Evolutionary conservation across 2,329 filamentous ascomycete species (phyloP).

Genomic region (Graphiopsis chlorocephala): DNA sequence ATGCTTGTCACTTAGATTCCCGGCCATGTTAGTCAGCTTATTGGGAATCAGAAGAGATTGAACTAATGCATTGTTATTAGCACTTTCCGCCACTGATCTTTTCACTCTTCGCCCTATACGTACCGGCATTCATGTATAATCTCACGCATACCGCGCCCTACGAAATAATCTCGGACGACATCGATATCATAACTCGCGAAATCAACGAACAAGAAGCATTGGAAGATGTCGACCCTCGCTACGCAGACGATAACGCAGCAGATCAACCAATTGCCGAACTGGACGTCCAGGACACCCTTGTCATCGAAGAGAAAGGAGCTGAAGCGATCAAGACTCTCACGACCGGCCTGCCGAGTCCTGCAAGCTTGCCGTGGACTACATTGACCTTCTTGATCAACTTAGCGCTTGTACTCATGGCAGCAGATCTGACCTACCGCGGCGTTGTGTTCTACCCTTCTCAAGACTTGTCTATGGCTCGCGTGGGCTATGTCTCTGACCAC

Average conservation of each 20-base stretch:
- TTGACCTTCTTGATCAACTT: slow-evolving; percentile 61
- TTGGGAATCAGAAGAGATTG: neutral
- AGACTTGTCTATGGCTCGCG: slow-evolving; percentile 78
- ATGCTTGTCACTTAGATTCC: slow-evolving; percentile 30
- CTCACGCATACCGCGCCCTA: slow-evolving; percentile 31
- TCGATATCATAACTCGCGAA: slow-evolving; percentile 41
- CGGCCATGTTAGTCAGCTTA: slow-evolving; percentile 34
- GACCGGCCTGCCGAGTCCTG: slow-evolving; percentile 71
- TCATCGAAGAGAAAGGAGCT: slow-evolving; percentile 57
- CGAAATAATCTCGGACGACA: slow-evolving; percentile 33
- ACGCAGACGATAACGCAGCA: slow-evolving; percentile 32
- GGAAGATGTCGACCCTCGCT: slow-evolving; percentile 22
- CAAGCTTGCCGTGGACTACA: slow-evolving; percentile 63
- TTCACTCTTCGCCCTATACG: slow-evolving; percentile 46
- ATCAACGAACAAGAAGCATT: slow-evolving; percentile 29
- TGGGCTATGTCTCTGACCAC: slow-evolving; percentile 80
- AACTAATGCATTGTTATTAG: slow-evolving; percentile 24
- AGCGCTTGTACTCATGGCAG: slow-evolving; percentile 63
- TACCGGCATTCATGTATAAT: slow-evolving; percentile 39
- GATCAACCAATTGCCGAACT: slow-evolving; percentile 50
- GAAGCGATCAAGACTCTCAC: slow-evolving; percentile 65
- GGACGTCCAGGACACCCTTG: slow-evolving; percentile 61
- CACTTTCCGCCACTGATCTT: slow-evolving; percentile 32
- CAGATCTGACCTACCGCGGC: slow-evolving; percentile 76
- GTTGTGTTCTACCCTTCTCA: slow-evolving; percentile 66